Percentiles rank a stretch among this genome's conserved stretches.
Conservation (phyloP, 768 basidiomycete species). For the Mycena kentingensis region DNA sequence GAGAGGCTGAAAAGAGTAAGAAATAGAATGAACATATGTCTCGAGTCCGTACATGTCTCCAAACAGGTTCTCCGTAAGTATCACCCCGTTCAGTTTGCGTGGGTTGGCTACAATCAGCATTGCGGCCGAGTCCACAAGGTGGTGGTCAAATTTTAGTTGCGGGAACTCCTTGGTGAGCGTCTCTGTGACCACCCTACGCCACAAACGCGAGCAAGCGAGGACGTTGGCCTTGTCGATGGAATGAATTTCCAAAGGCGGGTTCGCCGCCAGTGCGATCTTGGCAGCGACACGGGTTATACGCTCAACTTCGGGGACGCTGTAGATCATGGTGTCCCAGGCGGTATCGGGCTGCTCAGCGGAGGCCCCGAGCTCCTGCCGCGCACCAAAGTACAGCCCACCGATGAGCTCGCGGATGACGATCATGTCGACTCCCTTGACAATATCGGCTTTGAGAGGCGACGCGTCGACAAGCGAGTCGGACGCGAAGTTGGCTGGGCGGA, state of each 20-base stretch:
- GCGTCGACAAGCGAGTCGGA: slow-evolving; percentile 85
- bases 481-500: slow-evolving; percentile 94
- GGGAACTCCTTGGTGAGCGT: slow-evolving; percentile 85
- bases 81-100: slow-evolving; percentile 89
- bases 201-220: slow-evolving; percentile 89
- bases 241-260: slow-evolving; percentile 87
- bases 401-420: slow-evolving; percentile 96
- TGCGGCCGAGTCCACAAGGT: slow-evolving; percentile 92
- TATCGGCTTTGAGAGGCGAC: slow-evolving; percentile 85
- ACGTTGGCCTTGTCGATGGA: slow-evolving; percentile 99
- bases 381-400: slow-evolving; percentile 94
- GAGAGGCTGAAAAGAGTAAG: slow-evolving; percentile 64
- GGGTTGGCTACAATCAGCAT: slow-evolving; percentile 94
- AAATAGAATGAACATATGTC: neutral
- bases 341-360: slow-evolving; percentile 56
- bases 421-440: slow-evolving; percentile 84
- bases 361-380: slow-evolving; percentile 82
- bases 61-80: slow-evolving; percentile 94
- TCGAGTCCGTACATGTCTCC: slow-evolving; percentile 78
- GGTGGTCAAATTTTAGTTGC: slow-evolving; percentile 83
- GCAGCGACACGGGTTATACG: slow-evolving; percentile 96
- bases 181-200: slow-evolving; percentile 92
- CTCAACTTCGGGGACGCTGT: slow-evolving; percentile 88
- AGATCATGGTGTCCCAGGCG: slow-evolving; percentile 93
- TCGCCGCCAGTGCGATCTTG: slow-evolving; percentile 78